phyloP scores from a whole-genome alignment of 352 stramenopile species.

The Globisporangium carolinianum region DNA sequence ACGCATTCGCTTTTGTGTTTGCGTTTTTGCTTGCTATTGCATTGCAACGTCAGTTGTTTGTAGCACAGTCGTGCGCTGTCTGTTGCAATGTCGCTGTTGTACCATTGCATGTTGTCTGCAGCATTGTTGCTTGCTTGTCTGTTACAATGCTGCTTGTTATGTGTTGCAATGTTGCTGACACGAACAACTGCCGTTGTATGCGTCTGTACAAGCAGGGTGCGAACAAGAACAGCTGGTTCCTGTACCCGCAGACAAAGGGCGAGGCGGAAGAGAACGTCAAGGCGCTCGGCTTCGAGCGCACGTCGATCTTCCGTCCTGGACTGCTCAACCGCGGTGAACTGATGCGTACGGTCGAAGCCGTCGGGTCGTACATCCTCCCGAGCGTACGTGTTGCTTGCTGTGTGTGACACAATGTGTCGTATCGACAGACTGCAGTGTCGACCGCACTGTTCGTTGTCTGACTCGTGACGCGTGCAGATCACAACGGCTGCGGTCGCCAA shows the following conservation, averaged over 20 bases:
- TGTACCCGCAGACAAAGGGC: slow-evolving; percentile 74
- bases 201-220: slow-evolving; percentile 17
- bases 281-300: slow-evolving; percentile 45
- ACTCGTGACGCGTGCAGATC: slow-evolving; percentile 20
- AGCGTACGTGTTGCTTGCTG: slow-evolving; percentile 27
- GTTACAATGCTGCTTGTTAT: slow-evolving; percentile 1
- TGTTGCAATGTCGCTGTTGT: no score
- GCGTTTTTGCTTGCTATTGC: no score
- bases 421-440: background rate
- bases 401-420: background rate
- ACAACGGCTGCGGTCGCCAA: slow-evolving; percentile 47
- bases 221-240: slow-evolving; percentile 70
- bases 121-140: slow-evolving; percentile 15
- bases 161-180: background rate
- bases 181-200: no score
- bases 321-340: slow-evolving; percentile 55
- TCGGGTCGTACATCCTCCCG: slow-evolving; percentile 40
- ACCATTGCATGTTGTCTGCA: no score
- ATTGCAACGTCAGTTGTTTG: no score
- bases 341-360: slow-evolving; percentile 41
- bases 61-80: no score
- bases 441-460: background rate
- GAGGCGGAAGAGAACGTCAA: slow-evolving; percentile 60
- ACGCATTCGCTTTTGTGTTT: no score
- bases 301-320: slow-evolving; percentile 47